A percentile compares a stretch with the other conserved stretches of the same genome.
phyloP scores from a whole-genome alignment of 169 alveolate genomes.

The Plasmodium blacklocki region DNA sequence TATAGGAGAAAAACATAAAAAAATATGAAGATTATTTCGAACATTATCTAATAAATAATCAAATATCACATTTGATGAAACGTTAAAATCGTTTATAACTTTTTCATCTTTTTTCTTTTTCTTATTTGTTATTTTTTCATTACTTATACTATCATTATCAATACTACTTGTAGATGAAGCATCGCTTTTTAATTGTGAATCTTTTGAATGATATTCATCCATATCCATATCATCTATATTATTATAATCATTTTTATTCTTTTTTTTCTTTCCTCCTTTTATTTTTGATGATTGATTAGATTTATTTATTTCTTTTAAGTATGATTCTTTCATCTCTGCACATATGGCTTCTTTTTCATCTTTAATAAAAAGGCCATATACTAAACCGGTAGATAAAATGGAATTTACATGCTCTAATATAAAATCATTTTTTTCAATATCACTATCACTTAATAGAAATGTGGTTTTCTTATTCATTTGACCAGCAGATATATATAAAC shows the following conservation, averaged over 20 bases:
- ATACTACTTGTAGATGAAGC: constrained; percentile 74
- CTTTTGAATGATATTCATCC: constrained; percentile 47
- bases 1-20: constrained; percentile 97
- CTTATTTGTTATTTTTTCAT: constrained; percentile 24
- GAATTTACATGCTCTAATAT: constrained; percentile 96
- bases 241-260: constrained; percentile 70
- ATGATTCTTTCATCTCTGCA: constrained; percentile 87
- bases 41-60: constrained; percentile 93
- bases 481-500: constrained; percentile 92
- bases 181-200: constrained; percentile 59
- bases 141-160: constrained; percentile 77
- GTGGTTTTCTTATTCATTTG: constrained; percentile 92
- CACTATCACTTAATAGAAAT: constrained; percentile 97
- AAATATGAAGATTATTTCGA: constrained; percentile 95
- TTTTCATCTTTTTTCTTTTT: constrained; percentile 62
- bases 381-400: constrained; percentile 96
- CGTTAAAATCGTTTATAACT: constrained; percentile 47
- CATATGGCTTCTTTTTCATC: constrained; percentile 93
- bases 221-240: constrained; percentile 17
- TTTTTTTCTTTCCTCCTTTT: constrained; percentile 79
- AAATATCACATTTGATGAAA: constrained; percentile 49
- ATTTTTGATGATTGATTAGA: constrained; percentile 84
- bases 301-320: constrained; percentile 74
- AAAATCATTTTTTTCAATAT: constrained; percentile 92
- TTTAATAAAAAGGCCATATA: constrained; percentile 95